Evolutionary conservation across 2,329 filamentous ascomycete species (phyloP).

Genomic region (Myriosclerotinia curreyana): DNA sequence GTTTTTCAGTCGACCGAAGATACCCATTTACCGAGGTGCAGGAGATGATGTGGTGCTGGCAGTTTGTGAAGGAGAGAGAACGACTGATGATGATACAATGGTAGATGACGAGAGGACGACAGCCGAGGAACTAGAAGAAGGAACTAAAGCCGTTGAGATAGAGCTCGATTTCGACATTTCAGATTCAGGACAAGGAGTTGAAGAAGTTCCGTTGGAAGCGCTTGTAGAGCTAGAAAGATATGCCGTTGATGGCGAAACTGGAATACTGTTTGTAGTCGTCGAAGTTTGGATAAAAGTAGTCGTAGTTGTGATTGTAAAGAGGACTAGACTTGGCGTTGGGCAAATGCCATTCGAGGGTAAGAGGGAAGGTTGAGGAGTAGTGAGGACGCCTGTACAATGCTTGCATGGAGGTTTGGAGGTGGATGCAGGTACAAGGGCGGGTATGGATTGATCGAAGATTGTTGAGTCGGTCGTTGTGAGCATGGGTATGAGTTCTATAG

Average conservation of each 20-base stretch:
- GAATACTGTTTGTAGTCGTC: not conserved
- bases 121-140: not conserved
- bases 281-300: slow-evolving; percentile 12
- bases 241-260: not conserved
- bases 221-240: not conserved
- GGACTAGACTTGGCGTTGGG: not conserved
- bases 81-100: not conserved
- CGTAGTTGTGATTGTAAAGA: slow-evolving; percentile 12
- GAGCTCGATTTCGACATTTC: not conserved
- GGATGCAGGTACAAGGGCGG: not conserved
- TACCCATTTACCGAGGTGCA: not conserved
- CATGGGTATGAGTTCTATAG: not conserved
- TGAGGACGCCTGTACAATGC: not conserved
- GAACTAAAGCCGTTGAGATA: not conserved
- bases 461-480: not conserved
- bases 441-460: too few species aligned
- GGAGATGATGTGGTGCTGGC: too few species aligned
- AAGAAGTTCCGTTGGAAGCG: not conserved
- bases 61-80: not conserved
- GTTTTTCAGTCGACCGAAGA: not conserved
- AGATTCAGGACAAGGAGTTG: not conserved
- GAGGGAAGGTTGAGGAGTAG: not conserved
- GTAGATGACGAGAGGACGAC: not conserved
- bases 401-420: not conserved
- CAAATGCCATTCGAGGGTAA: not conserved